Evolutionary conservation across 768 basidiomycete species (phyloP), one percentile per base, ranked within the genome.

Genomic region (Naematelia aurantialba): DNA sequence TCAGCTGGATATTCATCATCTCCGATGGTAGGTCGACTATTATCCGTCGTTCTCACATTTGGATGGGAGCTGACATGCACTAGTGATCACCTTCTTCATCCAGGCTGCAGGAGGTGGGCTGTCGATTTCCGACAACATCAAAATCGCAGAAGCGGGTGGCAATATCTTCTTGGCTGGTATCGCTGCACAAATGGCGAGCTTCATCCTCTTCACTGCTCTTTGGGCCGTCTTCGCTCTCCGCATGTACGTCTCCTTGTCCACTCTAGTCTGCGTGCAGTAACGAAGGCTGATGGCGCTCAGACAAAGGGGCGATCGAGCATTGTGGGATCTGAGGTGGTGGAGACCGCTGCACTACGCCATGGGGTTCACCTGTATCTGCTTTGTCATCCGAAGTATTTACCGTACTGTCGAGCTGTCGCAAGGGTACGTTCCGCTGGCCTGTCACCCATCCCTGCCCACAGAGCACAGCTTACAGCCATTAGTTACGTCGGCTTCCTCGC

Each of bases 131-230:
- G 60, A 73, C 17, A 61, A 72, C 11, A 31, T 54, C 21, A 64
- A 56, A 13, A 54, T 51, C n/a, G 64, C 70, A 11, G 13, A 74
- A 52, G 57, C 66, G 5, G 76, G 76, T 5, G 66, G 63, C 25
- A 66, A 71, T 47, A 70, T 77, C 55, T 77, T 77, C 63, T 59
- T 77, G 51, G 76, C 76, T 11, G 76, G 76, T 64, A 72, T 77
- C 51, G 72, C 68, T 22, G 61, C 70, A 1, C 76, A 77, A 49
- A 61, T 75, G 58, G 74, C 63, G 12, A 69, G 66, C 34, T 77
- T 77, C 56, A 52, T 65, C 34, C 45, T 74, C 30, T 77, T 77
- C 59, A 69, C 66, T 17, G 45, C 26, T 1, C 60, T 76, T 45
- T 75, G 70, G 68, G 57, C 56, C 13, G 30, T 72, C 39, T 77